Evolutionary conservation across 2,329 filamentous ascomycete species (phyloP), one percentile per base, ranked within the genome.

Genomic region (Trichophaea hybrida): DNA sequence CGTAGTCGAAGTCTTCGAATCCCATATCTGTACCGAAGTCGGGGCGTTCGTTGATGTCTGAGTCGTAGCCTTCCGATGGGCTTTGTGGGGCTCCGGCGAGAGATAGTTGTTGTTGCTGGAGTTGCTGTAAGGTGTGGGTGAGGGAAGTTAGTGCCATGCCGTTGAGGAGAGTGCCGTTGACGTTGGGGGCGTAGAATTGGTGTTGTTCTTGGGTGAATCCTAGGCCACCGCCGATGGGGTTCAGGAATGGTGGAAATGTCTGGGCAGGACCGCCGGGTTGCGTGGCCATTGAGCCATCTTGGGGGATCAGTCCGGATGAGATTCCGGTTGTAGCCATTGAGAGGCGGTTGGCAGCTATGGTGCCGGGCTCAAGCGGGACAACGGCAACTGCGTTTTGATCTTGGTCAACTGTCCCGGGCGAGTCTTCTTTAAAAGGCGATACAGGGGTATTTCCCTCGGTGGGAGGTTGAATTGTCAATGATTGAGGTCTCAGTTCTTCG

Each of bases 401-500:
- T 24, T 24, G 24, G 35, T 37, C 10, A 24, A 43, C 34, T 10
- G 15, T 6, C 13, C 35, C 61, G 32, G 67, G 67, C 8, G 64
- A 38, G 71, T 72, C 65, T 68, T 15, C 43, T 33, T 8, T 33
- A 17, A 31, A 31, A 24, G 34, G 81, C 77, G 1, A 79, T 81
- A 24, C 81, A 75, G 13, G 81, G 81, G 68, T 79, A n/a, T 59
- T 59, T 15, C 55, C 24, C 31, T 54, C 54, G 4, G 53, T 43
- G 6, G 53, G 53, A 35, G 62, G 43, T 34, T 50, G 15, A 83
- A 63, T 76, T 71, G 70, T 84, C 78, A 12, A 81, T 81, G 67
- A 84, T 81, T 55, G 84, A 76, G 35, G 81, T 76, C 64, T 75
- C 6, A 75, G 74, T 66, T 79, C 77, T 56, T 74, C 73, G 17